Percentiles rank a stretch among this genome's conserved stretches.
Evolutionary conservation across 176 grass and related monocot genomes (phyloP).

Genomic region (Melocanna baccifera): DNA sequence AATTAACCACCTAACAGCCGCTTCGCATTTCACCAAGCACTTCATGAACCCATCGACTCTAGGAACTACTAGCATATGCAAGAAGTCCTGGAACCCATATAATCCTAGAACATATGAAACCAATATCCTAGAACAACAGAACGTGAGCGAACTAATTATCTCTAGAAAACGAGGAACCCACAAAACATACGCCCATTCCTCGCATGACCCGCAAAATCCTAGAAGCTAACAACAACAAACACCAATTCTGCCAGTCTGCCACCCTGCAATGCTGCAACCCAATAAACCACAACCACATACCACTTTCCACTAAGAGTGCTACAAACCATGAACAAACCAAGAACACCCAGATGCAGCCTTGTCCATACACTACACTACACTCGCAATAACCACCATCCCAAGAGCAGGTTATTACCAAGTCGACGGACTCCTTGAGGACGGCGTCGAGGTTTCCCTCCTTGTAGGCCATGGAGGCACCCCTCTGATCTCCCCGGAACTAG

Average conservation of each 20-base stretch:
- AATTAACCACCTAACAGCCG: no score
- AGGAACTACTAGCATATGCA: no score
- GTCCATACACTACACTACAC: not conserved
- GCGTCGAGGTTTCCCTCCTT: slow-evolving; percentile 50
- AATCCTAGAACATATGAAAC: no score
- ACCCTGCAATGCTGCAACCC: not conserved
- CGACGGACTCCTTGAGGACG: slow-evolving; percentile 60
- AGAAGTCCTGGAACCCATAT: no score
- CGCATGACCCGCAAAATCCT: not conserved
- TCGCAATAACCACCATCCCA: not conserved
- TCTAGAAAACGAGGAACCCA: no score
- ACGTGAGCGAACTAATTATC: no score
- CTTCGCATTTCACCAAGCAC: no score
- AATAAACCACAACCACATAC: not conserved
- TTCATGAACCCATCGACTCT: no score
- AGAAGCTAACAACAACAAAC: not conserved
- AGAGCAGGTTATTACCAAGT: slow-evolving; percentile 39
- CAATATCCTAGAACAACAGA: no score
- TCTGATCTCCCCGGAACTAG: not conserved
- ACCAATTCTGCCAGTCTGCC: not conserved
- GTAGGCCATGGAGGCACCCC: slow-evolving; percentile 41
- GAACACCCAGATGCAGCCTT: not conserved
- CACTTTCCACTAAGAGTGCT: not conserved
- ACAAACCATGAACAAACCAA: not conserved
- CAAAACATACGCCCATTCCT: no score